phyloP scores from a whole-genome alignment of 179 eudicot species.

The Patellifolia procumbens region DNA sequence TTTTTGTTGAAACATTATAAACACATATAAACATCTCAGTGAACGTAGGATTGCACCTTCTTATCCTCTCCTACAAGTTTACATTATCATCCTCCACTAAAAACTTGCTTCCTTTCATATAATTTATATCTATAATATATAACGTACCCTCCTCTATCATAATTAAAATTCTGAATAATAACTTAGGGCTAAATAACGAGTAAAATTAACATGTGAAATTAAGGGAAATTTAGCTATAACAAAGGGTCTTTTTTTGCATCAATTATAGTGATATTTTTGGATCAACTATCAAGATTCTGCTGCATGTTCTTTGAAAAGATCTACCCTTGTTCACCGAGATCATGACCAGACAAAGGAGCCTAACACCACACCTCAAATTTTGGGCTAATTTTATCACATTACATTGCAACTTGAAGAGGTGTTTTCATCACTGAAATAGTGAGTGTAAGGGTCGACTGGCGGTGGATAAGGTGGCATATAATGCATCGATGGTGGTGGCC shows the following conservation, averaged over 20 bases:
- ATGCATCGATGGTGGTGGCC: conserved; percentile 76
- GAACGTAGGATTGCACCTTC: conserved; percentile 1
- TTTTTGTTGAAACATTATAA: conserved; percentile 21
- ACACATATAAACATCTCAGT: conserved; percentile 32
- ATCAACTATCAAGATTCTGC: conserved; percentile 23
- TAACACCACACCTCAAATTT: background rate
- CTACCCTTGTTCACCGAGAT: conserved; percentile 24
- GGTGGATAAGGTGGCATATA: conserved; percentile 79
- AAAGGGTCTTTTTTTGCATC: conserved; percentile 19
- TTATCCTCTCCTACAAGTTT: conserved; percentile 22
- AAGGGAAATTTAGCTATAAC: conserved; percentile 19
- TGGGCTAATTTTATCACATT: conserved; percentile 36
- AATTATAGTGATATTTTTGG: conserved; percentile 9
- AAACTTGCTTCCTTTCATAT: conserved; percentile 30
- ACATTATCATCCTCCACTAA: conserved; percentile 36
- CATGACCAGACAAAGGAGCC: conserved; percentile 13
- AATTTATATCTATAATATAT: conserved; percentile 29
- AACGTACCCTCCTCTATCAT: conserved; percentile 27
- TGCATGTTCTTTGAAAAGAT: conserved; percentile 24
- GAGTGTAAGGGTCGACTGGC: conserved; percentile 51
- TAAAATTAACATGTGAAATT: conserved; percentile 16
- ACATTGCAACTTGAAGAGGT: conserved; percentile 49
- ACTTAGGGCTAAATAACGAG: conserved; percentile 21
- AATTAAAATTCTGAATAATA: conserved; percentile 21
- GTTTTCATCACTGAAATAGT: conserved; percentile 52